These are phyloP conservation scores for Aspergillus heteromorphus DNA, from an alignment of 495 filamentous ascomycete species.

Conservation along the genomic window DNA sequence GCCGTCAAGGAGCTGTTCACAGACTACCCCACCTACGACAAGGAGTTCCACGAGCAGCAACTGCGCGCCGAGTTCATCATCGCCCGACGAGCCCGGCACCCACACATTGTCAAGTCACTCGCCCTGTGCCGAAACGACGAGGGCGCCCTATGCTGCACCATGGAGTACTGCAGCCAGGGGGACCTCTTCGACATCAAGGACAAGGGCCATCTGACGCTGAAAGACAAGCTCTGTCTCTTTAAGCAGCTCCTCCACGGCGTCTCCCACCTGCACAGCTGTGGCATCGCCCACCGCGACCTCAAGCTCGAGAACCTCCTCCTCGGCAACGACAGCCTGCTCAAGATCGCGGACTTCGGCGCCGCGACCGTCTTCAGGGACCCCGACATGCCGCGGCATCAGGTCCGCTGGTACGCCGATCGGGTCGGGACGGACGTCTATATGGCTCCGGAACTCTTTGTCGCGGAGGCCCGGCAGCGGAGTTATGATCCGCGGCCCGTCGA, in stretches of 20 bases:
- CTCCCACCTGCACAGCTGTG: slow-evolving; percentile 62
- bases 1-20: not conserved
- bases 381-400: slow-evolving; percentile 67
- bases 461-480: too few relatives aligned
- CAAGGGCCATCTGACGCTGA: slow-evolving; percentile 52
- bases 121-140: slow-evolving; percentile 57
- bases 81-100: not conserved
- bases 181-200: slow-evolving; percentile 66
- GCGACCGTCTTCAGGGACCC: slow-evolving; percentile 70
- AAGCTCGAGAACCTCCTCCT: slow-evolving; percentile 76
- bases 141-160: slow-evolving; percentile 71
- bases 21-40: not conserved
- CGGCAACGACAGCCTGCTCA: slow-evolving; percentile 61
- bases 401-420: too few relatives aligned
- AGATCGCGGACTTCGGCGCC: slow-evolving; percentile 78
- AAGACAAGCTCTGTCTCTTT: slow-evolving; percentile 67
- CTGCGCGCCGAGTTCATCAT: not conserved
- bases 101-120: not conserved
- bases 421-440: too few relatives aligned
- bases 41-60: not conserved
- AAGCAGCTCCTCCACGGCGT: slow-evolving; percentile 72
- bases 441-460: too few relatives aligned
- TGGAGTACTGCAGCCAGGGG: slow-evolving; percentile 75
- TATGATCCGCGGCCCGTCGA: slow-evolving; percentile 75
- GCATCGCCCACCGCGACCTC: slow-evolving; percentile 76